phyloP scores from a whole-genome alignment of 345 rosid genomes.

The Hibiscus syriacus region DNA sequence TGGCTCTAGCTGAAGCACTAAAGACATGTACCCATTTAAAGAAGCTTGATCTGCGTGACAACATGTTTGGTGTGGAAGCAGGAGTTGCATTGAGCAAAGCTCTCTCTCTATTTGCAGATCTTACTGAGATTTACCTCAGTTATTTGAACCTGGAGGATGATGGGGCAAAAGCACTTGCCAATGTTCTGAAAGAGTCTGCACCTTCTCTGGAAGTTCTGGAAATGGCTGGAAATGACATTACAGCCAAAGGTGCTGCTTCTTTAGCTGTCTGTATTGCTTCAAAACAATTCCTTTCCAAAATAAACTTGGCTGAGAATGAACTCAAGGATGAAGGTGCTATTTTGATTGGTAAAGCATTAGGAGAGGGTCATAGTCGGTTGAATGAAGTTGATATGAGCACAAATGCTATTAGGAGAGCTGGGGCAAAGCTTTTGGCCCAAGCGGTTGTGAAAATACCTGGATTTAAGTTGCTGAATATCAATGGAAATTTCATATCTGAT shows the following conservation, averaged over 20 bases:
- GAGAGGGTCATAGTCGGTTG: neutral
- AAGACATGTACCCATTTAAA: neutral
- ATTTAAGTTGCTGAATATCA: slow-evolving; percentile 20
- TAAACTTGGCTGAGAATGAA: slow-evolving; percentile 81
- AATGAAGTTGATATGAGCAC: slow-evolving; percentile 3
- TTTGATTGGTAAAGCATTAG: neutral
- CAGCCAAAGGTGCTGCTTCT: slow-evolving; percentile 42
- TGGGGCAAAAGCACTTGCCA: slow-evolving; percentile 23
- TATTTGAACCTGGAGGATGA: slow-evolving; percentile 2
- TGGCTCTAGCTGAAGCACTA: slow-evolving; percentile 3
- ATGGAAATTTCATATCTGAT: slow-evolving; percentile 75
- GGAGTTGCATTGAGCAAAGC: slow-evolving; percentile 2
- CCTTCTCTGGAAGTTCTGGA: slow-evolving; percentile 75
- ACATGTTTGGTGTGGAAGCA: neutral
- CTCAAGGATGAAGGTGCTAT: slow-evolving; percentile 63
- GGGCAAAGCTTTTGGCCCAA: neutral
- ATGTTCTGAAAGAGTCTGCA: slow-evolving; percentile 54
- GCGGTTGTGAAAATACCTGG: slow-evolving; percentile 1
- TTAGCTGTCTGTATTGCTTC: slow-evolving; percentile 59
- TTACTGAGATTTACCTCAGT: neutral
- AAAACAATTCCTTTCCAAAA: slow-evolving; percentile 55
- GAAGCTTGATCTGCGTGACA: slow-evolving; percentile 5
- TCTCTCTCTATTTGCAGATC: neutral
- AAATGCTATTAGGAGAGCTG: slow-evolving; percentile 2
- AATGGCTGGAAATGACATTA: slow-evolving; percentile 83